A percentile compares a stretch with the other conserved stretches of the same genome.
phyloP scores from a whole-genome alignment of 768 basidiomycete species.

The Psilocybe tampanensis region DNA sequence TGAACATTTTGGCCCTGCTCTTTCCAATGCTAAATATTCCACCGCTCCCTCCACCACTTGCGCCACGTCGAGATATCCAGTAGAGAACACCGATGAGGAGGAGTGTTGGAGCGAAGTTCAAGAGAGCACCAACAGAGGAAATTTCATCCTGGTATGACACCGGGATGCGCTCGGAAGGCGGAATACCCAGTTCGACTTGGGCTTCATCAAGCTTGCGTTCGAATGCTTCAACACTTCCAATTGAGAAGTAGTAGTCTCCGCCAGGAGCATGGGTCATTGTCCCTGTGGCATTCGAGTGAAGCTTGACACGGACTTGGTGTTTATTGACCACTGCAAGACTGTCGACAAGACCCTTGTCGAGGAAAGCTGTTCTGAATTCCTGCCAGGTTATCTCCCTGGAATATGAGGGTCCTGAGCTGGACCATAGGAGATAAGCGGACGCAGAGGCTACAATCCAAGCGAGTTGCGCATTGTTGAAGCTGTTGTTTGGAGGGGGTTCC shows the following conservation, averaged over 20 bases:
- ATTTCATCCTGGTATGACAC: conserved; percentile 97
- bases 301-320: conserved; percentile 85
- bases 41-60: conserved; percentile 64
- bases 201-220: conserved; percentile 95
- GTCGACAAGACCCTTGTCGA: conserved; percentile 95
- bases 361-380: conserved; percentile 96
- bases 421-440: conserved; percentile 67
- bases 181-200: conserved; percentile 90
- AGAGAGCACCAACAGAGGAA: conserved; percentile 74
- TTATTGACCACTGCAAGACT: conserved; percentile 92
- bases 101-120: conserved; percentile 95
- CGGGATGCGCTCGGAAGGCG: conserved; percentile 90
- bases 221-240: conserved; percentile 95
- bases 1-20: conserved; percentile 92
- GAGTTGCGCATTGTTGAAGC: conserved; percentile 60
- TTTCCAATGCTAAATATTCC: conserved; percentile 98
- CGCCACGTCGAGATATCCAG: conserved; percentile 80
- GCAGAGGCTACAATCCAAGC: conserved; percentile 54
- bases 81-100: conserved; percentile 89
- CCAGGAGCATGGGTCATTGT: conserved; percentile 61
- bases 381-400: conserved; percentile 99
- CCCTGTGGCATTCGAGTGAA: conserved; percentile 88
- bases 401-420: conserved; percentile 50
- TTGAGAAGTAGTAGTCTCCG: conserved; percentile 89
- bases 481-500: conserved; percentile 52